These are phyloP conservation scores for Parmelia sp. DNA, from an alignment of 495 filamentous ascomycete species.

Conservation along the genomic window DNA sequence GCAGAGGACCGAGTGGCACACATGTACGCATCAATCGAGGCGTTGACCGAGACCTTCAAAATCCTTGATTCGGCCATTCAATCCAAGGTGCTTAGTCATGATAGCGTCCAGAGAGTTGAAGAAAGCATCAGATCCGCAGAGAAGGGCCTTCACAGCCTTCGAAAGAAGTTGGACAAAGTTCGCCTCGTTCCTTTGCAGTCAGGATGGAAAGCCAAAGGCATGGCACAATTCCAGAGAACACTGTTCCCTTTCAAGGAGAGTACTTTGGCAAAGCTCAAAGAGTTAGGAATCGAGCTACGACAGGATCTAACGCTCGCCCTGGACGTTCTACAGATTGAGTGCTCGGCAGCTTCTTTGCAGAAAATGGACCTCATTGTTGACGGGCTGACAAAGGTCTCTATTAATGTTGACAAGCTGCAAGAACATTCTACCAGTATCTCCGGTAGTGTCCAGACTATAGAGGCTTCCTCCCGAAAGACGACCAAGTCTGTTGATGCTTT, in stretches of 20 bases:
- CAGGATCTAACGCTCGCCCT: background rate
- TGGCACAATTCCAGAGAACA: background rate
- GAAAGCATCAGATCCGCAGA: background rate
- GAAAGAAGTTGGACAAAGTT: background rate
- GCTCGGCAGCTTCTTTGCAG: background rate
- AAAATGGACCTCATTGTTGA: background rate
- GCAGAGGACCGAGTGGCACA: background rate
- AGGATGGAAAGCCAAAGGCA: background rate
- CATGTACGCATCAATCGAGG: background rate
- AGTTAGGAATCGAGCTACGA: background rate
- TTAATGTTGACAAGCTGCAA: background rate
- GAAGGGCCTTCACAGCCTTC: background rate
- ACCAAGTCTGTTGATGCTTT: background rate
- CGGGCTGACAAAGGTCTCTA: background rate
- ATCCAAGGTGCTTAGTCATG: background rate
- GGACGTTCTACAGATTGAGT: background rate
- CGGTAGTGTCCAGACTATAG: background rate
- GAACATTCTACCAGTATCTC: background rate
- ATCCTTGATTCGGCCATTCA: background rate
- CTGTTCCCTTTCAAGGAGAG: slow-evolving; percentile 1
- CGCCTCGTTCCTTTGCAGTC: background rate
- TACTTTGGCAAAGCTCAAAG: background rate
- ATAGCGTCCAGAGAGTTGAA: background rate
- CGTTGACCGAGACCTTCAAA: background rate
- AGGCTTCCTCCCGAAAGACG: background rate